A percentile compares a stretch with the other conserved stretches of the same genome.
Conservation (phyloP, 2,329 filamentous ascomycete species). For the Gliomastix tumulicola region DNA sequence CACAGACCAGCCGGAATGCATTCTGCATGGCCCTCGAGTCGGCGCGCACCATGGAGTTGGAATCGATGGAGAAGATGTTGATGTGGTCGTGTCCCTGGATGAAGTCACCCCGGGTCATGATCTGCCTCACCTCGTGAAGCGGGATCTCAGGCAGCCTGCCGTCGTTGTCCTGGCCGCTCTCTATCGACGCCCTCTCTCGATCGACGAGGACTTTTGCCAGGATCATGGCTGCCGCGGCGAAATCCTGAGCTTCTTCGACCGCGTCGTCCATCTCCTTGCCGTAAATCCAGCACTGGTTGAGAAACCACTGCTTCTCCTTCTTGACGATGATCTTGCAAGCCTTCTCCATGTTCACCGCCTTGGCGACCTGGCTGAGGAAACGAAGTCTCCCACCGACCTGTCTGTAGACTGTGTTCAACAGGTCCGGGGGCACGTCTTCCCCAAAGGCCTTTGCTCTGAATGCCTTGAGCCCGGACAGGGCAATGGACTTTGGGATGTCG, state of each 20-base stretch:
- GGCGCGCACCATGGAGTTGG: constrained; percentile 45
- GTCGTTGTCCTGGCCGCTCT: constrained; percentile 9
- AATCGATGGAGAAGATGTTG: constrained; percentile 52
- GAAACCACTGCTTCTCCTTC: constrained; percentile 59
- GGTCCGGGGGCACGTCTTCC: constrained; percentile 26
- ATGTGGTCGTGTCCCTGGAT: constrained; percentile 49
- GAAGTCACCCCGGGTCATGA: constrained; percentile 52
- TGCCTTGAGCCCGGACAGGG: constrained; percentile 38
- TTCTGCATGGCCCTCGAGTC: constrained; percentile 53
- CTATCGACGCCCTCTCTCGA: constrained; percentile 26
- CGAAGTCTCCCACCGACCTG: constrained; percentile 46
- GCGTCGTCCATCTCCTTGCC: constrained; percentile 60
- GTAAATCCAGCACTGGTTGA: constrained; percentile 62
- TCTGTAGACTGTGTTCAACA: constrained; percentile 45
- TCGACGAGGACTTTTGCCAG: constrained; percentile 49
- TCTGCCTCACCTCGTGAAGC: constrained; percentile 37
- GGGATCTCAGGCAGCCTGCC: constrained; percentile 45
- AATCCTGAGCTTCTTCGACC: constrained; percentile 58
- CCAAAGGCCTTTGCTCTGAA: constrained; percentile 39
- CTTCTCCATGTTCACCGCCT: constrained; percentile 40
- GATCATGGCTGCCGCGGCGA: constrained; percentile 48
- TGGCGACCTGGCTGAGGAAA: constrained; percentile 46
- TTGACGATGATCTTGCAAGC: constrained; percentile 48
- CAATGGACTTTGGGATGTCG: constrained; percentile 40
- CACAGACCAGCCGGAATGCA: constrained; percentile 46